A percentile compares a stretch with the other conserved stretches of the same genome.
Conservation (phyloP, 2,329 filamentous ascomycete genomes). For the Neonectria punicea region DNA sequence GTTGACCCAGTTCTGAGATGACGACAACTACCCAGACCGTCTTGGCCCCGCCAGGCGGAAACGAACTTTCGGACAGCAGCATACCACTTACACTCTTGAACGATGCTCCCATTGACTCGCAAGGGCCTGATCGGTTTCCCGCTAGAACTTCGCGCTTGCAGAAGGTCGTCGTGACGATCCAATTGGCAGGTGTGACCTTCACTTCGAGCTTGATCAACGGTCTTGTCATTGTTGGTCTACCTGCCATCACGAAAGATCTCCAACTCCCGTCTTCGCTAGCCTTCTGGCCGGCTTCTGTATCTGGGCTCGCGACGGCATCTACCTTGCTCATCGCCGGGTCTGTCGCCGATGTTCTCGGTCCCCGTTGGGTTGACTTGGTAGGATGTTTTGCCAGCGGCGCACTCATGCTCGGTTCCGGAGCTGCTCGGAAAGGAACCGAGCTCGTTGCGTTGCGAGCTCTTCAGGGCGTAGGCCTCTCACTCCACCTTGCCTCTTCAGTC, state of each 20-base stretch:
- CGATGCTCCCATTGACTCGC: neutral
- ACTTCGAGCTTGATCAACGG: slow-evolving; percentile 39
- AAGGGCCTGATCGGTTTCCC: neutral
- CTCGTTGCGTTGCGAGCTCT: slow-evolving; percentile 52
- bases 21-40: slow-evolving; percentile 11
- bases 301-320: slow-evolving; percentile 49
- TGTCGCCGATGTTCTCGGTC: slow-evolving; percentile 51
- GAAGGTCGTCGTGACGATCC: slow-evolving; percentile 36
- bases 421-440: slow-evolving; percentile 45
- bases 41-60: slow-evolving; percentile 6
- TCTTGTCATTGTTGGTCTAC: slow-evolving; percentile 52
- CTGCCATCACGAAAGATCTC: slow-evolving; percentile 53
- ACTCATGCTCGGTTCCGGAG: slow-evolving; percentile 47
- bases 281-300: slow-evolving; percentile 54
- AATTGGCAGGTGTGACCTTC: slow-evolving; percentile 41
- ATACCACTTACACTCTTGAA: slow-evolving; percentile 12
- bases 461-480: slow-evolving; percentile 51
- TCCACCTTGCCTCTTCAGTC: slow-evolving; percentile 51
- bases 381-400: slow-evolving; percentile 46
- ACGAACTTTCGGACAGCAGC: slow-evolving; percentile 4
- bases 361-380: slow-evolving; percentile 45
- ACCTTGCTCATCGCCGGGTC: slow-evolving; percentile 52
- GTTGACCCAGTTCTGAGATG: neutral
- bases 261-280: slow-evolving; percentile 46
- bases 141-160: slow-evolving; percentile 26